phyloP scores from a whole-genome alignment of 371 early-diverging fungal genomes.

The Mucor sp. region DNA sequence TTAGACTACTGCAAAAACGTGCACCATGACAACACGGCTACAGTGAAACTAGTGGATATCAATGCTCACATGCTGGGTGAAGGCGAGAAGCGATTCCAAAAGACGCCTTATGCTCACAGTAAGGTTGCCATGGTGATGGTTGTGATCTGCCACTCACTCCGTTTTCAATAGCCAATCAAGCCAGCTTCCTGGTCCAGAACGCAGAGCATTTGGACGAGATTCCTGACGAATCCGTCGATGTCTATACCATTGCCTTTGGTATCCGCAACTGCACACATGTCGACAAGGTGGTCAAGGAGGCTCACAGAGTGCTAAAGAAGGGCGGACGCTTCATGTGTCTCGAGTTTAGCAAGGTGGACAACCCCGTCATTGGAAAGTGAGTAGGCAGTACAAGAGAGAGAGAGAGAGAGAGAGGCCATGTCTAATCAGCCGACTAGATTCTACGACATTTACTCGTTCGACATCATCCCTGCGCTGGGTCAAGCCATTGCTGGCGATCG shows the following conservation, averaged over 20 bases:
- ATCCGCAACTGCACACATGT: conserved; percentile 96
- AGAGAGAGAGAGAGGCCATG: not conserved
- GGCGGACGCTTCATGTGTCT: conserved; percentile 95
- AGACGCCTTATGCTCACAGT: conserved; percentile 63
- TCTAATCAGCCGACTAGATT: conserved; percentile 42
- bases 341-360: conserved; percentile 92
- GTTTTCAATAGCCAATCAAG: conserved; percentile 52
- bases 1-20: conserved; percentile 77
- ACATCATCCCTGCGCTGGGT: conserved; percentile 92
- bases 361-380: conserved; percentile 81
- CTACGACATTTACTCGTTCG: conserved; percentile 93
- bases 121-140: conserved; percentile 16
- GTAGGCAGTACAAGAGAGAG: not conserved
- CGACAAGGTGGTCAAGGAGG: conserved; percentile 87
- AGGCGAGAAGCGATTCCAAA: conserved; percentile 77
- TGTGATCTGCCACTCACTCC: not conserved
- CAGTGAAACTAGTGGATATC: conserved; percentile 93
- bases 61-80: conserved; percentile 95
- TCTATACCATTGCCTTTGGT: conserved; percentile 96
- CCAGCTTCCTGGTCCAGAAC: conserved; percentile 82
- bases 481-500: conserved; percentile 89
- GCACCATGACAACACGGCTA: conserved; percentile 66
- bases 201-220: conserved; percentile 85
- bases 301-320: conserved; percentile 91
- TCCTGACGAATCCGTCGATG: conserved; percentile 82